Conservation (phyloP, 495 filamentous ascomycete species). For the Cairneyella variabilis region DNA sequence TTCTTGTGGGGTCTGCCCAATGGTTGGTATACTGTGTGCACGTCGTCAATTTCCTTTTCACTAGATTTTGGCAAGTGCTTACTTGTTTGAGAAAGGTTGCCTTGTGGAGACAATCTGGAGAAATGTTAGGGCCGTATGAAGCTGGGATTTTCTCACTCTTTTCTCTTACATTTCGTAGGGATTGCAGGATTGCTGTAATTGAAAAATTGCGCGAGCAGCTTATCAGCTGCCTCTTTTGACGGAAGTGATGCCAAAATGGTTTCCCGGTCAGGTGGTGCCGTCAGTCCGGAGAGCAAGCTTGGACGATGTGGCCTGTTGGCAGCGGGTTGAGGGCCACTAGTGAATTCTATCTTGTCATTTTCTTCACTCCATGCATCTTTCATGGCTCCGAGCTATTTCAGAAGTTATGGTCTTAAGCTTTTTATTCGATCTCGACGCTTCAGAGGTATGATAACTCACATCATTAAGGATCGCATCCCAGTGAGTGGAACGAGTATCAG, state of each 20-base stretch:
- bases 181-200: constrained; percentile 41
- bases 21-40: constrained; percentile 45
- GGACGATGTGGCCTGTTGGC: constrained; percentile 18
- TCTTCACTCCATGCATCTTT: constrained; percentile 32
- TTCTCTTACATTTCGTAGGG: constrained; percentile 27
- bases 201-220: constrained; percentile 46
- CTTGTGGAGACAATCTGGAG: constrained; percentile 17
- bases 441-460: constrained; percentile 21
- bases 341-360: constrained; percentile 24
- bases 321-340: constrained; percentile 15
- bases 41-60: too few relatives aligned
- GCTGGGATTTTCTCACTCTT: too few relatives aligned
- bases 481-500: constrained; percentile 26
- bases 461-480: constrained; percentile 52
- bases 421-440: too few relatives aligned
- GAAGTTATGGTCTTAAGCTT: too few relatives aligned
- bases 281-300: constrained; percentile 15
- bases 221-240: constrained; percentile 33
- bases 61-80: too few relatives aligned
- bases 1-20: constrained; percentile 35
- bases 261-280: constrained; percentile 26
- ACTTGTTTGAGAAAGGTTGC: constrained; percentile 23
- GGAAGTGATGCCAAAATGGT: constrained; percentile 40
- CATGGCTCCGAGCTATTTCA: constrained; percentile 25
- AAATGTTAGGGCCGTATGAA: too few relatives aligned